phyloP scores from a whole-genome alignment of 257 asterid species.

The Solanum verrucosum region DNA sequence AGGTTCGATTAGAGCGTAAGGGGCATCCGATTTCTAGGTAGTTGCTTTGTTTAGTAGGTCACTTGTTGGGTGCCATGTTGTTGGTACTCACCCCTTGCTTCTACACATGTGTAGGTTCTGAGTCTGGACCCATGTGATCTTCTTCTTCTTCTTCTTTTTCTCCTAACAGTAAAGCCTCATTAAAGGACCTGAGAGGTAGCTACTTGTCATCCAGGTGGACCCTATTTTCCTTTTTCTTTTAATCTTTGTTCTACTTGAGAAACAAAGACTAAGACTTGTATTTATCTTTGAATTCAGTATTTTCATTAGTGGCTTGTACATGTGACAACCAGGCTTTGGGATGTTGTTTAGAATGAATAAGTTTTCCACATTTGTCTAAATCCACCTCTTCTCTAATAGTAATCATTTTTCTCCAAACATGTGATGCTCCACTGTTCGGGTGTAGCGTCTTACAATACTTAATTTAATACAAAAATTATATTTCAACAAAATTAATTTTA shows the following conservation, averaged over 20 bases:
- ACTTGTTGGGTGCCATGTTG: neutral
- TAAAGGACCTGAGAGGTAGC: neutral
- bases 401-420: too few species aligned
- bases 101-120: too few species aligned
- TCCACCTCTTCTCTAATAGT: too few species aligned
- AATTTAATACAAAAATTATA: too few species aligned
- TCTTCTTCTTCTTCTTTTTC: too few species aligned
- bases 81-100: neutral
- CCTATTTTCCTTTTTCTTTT: neutral
- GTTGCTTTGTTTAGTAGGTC: neutral
- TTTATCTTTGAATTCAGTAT: too few species aligned
- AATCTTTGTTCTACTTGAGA: neutral
- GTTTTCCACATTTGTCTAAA: too few species aligned
- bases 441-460: too few species aligned
- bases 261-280: neutral
- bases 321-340: neutral
- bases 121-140: neutral
- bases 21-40: neutral
- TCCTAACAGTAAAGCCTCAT: too few species aligned
- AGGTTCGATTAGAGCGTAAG: neutral
- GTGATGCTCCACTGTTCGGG: too few species aligned
- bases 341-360: neutral
- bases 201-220: neutral
- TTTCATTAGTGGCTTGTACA: too few species aligned
- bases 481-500: too few species aligned